Conservation (phyloP, 208 protist species). For the Acanthamoeba pearcei region DNA sequence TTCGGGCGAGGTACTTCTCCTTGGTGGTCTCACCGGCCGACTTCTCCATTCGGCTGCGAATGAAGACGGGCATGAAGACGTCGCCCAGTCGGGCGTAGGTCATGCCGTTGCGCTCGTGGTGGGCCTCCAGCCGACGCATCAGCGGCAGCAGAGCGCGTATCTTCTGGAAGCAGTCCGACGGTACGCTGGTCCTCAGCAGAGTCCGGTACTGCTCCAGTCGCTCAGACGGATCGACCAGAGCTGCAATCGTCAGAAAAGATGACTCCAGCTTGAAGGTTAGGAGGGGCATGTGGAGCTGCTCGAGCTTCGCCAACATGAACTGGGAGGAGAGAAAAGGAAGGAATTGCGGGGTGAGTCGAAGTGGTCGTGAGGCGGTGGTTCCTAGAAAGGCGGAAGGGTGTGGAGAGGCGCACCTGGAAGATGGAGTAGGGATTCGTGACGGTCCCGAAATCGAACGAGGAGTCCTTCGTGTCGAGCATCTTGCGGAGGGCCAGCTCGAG, state of each 20-base stretch:
- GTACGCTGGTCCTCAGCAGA: neutral
- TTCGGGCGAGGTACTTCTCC: neutral
- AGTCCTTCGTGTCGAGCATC: neutral
- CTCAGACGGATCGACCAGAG: neutral
- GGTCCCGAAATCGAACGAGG: neutral
- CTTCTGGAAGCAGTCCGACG: neutral
- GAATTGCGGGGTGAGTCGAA: neutral
- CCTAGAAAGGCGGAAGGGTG: neutral
- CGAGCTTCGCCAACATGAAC: constrained; percentile 25
- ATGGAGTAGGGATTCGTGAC: neutral
- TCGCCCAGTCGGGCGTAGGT: neutral
- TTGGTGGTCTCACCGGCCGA: neutral
- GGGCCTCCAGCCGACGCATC: neutral
- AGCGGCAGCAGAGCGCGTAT: neutral
- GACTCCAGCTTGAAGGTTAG: constrained; percentile 3
- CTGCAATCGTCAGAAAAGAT: neutral
- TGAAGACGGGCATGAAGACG: neutral
- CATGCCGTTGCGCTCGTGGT: neutral
- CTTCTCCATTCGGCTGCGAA: constrained; percentile 9
- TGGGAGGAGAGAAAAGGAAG: neutral
- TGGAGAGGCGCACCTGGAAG: neutral
- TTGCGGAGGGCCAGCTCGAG: neutral
- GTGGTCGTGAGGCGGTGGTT: neutral
- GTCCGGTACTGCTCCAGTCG: neutral
- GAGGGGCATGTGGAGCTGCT: neutral